Evolutionary conservation across 2,329 filamentous ascomycete genomes (phyloP).

Genomic region (Pyrenochaeta sp.): DNA sequence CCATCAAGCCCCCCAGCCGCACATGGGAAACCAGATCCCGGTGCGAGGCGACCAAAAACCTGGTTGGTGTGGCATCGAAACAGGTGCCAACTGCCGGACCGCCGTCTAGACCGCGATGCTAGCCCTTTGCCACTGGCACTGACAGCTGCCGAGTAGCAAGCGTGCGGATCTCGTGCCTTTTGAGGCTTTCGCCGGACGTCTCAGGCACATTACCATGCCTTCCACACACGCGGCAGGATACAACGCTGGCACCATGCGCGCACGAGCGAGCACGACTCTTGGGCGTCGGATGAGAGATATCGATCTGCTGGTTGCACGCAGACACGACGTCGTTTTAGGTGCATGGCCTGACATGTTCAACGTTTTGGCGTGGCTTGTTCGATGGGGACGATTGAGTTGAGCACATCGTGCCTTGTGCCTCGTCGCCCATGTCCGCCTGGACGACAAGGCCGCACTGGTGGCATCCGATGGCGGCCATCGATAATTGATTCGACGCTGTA

Average conservation of each 20-base stretch:
- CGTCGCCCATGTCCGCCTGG: conserved; percentile 25
- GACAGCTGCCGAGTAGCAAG: conserved; percentile 20
- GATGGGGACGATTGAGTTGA: conserved; percentile 1
- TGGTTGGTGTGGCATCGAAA: conserved; percentile 15
- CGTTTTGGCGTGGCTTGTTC: conserved; percentile 4
- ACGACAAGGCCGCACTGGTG: conserved; percentile 4
- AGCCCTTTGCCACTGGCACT: conserved; percentile 17
- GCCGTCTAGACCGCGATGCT: conserved; percentile 28
- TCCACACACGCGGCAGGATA: conserved; percentile 18
- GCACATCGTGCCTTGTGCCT: conserved; percentile 8
- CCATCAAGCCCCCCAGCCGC: conserved; percentile 13
- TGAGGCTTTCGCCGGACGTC: conserved; percentile 23
- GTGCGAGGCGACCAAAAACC: conserved; percentile 24
- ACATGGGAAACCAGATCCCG: conserved; percentile 6
- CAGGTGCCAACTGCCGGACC: conserved; percentile 32
- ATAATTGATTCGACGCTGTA: conserved; percentile 34
- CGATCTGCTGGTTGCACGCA: conserved; percentile 29
- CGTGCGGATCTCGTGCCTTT: conserved; percentile 26
- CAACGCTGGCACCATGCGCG: conserved; percentile 12
- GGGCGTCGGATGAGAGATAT: conserved; percentile 21
- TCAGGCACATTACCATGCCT: conserved; percentile 19
- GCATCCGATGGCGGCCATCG: conserved; percentile 16
- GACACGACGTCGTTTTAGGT: conserved; percentile 14
- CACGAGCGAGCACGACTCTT: conserved; percentile 23
- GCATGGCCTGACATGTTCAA: conserved; percentile 17